These are phyloP conservation scores for Trichoderma afroharzianum DNA, from an alignment of 2,329 filamentous ascomycete species.

Conservation along the genomic window DNA sequence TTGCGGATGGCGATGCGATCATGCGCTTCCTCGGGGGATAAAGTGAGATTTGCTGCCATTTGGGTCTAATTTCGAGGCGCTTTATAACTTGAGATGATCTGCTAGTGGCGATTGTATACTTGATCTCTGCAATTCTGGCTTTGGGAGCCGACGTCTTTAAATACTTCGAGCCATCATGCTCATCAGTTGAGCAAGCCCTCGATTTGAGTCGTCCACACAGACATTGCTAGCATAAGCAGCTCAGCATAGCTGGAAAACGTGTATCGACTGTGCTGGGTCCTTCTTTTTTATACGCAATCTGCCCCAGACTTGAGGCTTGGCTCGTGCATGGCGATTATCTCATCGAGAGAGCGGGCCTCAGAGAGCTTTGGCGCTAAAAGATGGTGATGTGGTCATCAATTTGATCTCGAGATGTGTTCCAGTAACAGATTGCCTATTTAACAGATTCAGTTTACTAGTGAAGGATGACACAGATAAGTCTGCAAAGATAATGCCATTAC, in stretches of 20 bases:
- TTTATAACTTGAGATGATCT: not conserved
- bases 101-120: not conserved
- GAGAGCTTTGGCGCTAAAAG: not conserved
- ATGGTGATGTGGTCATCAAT: not conserved
- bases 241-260: not conserved
- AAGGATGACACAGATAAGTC: not conserved
- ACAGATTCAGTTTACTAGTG: not conserved
- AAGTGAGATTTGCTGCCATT: not conserved
- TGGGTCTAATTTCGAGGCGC: not conserved
- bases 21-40: not conserved
- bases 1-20: conserved; percentile 9
- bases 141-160: not conserved
- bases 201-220: not conserved
- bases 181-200: not conserved
- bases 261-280: not conserved
- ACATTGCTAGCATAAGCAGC: not conserved
- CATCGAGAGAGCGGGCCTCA: not conserved
- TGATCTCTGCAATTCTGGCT: accelerated
- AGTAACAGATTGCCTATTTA: not conserved
- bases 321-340: not conserved
- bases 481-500: not conserved
- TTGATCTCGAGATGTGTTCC: not conserved
- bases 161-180: not conserved
- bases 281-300: not conserved
- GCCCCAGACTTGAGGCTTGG: not conserved